Evolutionary conservation across 1,284 basidiomycete genomes (phyloP).

Genomic region (Cutaneotrichosporon cutaneum): DNA sequence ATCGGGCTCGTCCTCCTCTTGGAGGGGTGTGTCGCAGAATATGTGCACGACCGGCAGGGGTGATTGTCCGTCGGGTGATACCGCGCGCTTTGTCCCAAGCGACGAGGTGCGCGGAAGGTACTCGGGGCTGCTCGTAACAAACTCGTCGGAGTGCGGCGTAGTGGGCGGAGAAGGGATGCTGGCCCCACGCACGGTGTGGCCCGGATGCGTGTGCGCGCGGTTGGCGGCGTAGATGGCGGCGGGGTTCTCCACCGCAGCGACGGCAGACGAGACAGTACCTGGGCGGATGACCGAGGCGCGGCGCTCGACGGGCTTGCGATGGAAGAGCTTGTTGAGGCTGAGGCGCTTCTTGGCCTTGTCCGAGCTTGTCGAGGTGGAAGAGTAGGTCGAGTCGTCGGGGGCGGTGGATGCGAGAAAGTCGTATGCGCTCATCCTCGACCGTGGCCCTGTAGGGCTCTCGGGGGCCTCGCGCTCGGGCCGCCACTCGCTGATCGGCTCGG

Average conservation of each 20-base stretch:
- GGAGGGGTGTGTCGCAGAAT: not conserved
- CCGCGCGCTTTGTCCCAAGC: not conserved
- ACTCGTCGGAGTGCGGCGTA: not conserved
- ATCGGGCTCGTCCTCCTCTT: not conserved
- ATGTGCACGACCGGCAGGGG: not conserved
- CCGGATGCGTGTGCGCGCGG: not conserved
- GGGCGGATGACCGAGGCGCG: not conserved
- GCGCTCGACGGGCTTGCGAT: not conserved
- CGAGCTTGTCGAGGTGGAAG: not conserved
- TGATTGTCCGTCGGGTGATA: not conserved
- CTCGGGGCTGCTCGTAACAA: too few species aligned
- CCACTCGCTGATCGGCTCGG: not conserved
- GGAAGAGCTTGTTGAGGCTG: not conserved
- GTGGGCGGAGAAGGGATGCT: too few species aligned
- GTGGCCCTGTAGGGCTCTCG: not conserved
- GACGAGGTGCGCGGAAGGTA: too few species aligned
- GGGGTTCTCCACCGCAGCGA: not conserved
- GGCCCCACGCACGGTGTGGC: too few species aligned
- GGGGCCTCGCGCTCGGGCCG: too few species aligned
- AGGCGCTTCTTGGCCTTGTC: not conserved
- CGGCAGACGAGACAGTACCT: not conserved
- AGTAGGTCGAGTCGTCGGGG: not conserved
- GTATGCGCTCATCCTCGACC: not conserved
- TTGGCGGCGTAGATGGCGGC: too few species aligned
- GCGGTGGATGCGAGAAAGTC: constrained; percentile 12